Base-by-base conservation (phyloP, 176 grass and related monocot species). In the Poa annua region DNA sequence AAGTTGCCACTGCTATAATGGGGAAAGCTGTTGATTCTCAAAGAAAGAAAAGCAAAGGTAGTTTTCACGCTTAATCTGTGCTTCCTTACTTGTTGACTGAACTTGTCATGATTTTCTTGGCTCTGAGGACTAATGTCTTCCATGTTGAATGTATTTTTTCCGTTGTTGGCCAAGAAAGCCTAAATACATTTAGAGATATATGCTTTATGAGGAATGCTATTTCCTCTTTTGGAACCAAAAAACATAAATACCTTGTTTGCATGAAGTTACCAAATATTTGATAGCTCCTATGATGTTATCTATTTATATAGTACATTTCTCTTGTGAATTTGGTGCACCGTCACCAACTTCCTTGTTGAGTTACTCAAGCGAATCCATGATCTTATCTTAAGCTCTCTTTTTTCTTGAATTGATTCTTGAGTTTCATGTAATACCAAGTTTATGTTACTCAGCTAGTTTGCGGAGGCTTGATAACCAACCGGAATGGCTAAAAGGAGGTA, bases 1-100 rank as follows among this genome's bases (percentile, higher is more conserved):
- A 98, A 79, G 89, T 55, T 92, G 89, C 91, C 22, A 78, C 88
- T n/a, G 61, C 76, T 71, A 86, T 93, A 59, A 91, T 91, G 36
- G 92, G 90, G 68, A 98, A 98, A 85, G 81, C 86, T n/a, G 96
- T 98, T 83, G 96, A 98, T 92, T 98, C 88, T 33, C 96, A 98
- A 86, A 82, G 96, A 56, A 99, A 96, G 84, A 96, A 93, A 76
- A 99, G 93, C 74, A 99, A 96, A 94, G 93, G 96, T 93, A 71
- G 81, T 24, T n/a, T 70, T 4, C 11, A 9, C 44, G 35, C 12
- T 52, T 70, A 47, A 22, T 35, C 7, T 54, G 36, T 59, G 65
- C 66, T 77, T 84, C 57, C 76, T 72, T 80, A 39, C 54, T 84
- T 71, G 48, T 53, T 48, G 68, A 64, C 14, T 57, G 20, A 51